Conservation (phyloP, 176 grass and related monocot genomes). For the Raddia distichophylla region DNA sequence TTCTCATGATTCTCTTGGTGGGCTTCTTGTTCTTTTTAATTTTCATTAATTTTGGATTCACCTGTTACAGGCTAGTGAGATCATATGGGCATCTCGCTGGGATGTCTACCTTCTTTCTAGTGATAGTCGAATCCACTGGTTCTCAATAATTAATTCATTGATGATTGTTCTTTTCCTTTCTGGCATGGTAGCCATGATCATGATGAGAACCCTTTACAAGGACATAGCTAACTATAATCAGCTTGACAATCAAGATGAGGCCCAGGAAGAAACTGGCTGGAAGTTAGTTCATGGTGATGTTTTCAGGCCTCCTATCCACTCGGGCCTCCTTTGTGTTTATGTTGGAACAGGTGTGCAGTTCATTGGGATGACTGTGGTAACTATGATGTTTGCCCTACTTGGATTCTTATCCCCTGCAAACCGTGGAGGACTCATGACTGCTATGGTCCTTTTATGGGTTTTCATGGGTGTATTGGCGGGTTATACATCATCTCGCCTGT, state of each 20-base stretch:
- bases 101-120: slow-evolving; percentile 84
- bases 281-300: slow-evolving; percentile 79
- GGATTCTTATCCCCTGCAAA: slow-evolving; percentile 83
- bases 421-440: slow-evolving; percentile 72
- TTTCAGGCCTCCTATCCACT: slow-evolving; percentile 74
- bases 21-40: not conserved
- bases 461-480: slow-evolving; percentile 81
- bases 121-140: slow-evolving; percentile 81
- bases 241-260: slow-evolving; percentile 73
- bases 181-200: slow-evolving; percentile 83
- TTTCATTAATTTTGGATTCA: slow-evolving; percentile 21
- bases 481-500: slow-evolving; percentile 72
- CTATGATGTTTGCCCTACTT: slow-evolving; percentile 79
- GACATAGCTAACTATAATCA: slow-evolving; percentile 83
- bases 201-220: slow-evolving; percentile 88
- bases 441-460: slow-evolving; percentile 83
- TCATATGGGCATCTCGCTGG: slow-evolving; percentile 82
- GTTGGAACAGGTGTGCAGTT: slow-evolving; percentile 84
- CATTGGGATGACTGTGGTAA: slow-evolving; percentile 77
- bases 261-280: slow-evolving; percentile 88
- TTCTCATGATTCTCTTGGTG: slow-evolving; percentile 15
- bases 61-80: slow-evolving; percentile 56
- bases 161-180: slow-evolving; percentile 90
- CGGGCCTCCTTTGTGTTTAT: slow-evolving; percentile 77
- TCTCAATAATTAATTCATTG: slow-evolving; percentile 79